Conservation (phyloP, 805 yeast species). For the Ogataea parapolymorpha region DNA sequence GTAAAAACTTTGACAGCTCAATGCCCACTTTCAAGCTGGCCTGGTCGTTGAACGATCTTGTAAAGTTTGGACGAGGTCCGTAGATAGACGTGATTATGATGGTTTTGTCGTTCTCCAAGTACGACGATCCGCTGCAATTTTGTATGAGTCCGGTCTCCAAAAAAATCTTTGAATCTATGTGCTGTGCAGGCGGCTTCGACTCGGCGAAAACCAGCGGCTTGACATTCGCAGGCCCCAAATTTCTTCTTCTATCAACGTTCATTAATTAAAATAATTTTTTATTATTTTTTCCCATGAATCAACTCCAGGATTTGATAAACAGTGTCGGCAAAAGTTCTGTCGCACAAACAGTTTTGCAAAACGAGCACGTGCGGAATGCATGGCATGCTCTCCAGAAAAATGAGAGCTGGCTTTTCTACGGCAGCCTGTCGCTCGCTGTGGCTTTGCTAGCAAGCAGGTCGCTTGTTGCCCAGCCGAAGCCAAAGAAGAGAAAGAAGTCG, state of each 20-base stretch:
- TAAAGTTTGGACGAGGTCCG: constrained; percentile 78
- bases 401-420: constrained; percentile 14
- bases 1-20: constrained; percentile 46
- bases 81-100: constrained; percentile 68
- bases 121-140: constrained; percentile 81
- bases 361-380: constrained; percentile 8
- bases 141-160: constrained; percentile 61
- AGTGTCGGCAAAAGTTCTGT: neutral
- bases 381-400: constrained; percentile 14
- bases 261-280: constrained; percentile 1
- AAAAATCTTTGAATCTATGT: constrained; percentile 36
- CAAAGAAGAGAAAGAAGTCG: constrained; percentile 11
- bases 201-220: constrained; percentile 43
- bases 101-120: constrained; percentile 62
- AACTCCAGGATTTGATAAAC: neutral
- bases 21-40: constrained; percentile 28
- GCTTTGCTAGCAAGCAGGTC: constrained; percentile 9
- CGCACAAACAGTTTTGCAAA: constrained; percentile 8
- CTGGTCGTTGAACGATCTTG: constrained; percentile 31
- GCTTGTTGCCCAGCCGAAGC: constrained; percentile 1
- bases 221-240: constrained; percentile 77
- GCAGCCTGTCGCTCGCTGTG: constrained; percentile 15
- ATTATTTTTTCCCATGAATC: constrained; percentile 6
- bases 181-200: constrained; percentile 15
- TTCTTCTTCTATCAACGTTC: constrained; percentile 68